Evolutionary conservation across 2,329 filamentous ascomycete species (phyloP).

Genomic region (Fusarium piperis): DNA sequence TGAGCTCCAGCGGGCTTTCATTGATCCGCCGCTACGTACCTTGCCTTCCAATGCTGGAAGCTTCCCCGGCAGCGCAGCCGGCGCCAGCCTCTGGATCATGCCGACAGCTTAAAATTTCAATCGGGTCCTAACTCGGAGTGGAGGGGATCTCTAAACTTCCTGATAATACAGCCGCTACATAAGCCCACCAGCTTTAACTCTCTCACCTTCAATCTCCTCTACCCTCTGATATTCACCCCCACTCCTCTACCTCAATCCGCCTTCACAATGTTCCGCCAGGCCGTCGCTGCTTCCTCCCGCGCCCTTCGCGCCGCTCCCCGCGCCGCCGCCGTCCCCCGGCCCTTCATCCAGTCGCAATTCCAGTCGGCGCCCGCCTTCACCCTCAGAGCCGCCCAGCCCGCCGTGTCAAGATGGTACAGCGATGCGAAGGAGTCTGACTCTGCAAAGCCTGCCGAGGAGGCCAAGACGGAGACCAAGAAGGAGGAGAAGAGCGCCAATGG

Average conservation of each 20-base stretch:
- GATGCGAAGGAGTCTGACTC: constrained; percentile 52
- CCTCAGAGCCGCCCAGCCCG: constrained; percentile 50
- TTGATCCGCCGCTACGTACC: constrained; percentile 43
- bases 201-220: constrained; percentile 7
- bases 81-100: constrained; percentile 39
- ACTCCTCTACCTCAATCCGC: constrained; percentile 1
- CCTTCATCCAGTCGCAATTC: constrained; percentile 51
- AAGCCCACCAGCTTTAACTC: constrained; percentile 20
- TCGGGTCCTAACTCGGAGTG: constrained; percentile 25
- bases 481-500: constrained; percentile 41
- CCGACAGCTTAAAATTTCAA: constrained; percentile 46
- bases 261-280: constrained; percentile 58
- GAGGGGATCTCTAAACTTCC: constrained; percentile 35
- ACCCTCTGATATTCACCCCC: constrained; percentile 5
- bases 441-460: constrained; percentile 43
- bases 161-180: constrained; percentile 37
- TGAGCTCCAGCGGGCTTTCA: constrained; percentile 36
- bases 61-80: constrained; percentile 39
- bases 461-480: constrained; percentile 44
- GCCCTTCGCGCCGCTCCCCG: constrained; percentile 55
- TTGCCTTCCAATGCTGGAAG: constrained; percentile 17
- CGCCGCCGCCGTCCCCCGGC: constrained; percentile 48
- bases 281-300: constrained; percentile 55
- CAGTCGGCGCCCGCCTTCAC: constrained; percentile 50
- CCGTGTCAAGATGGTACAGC: constrained; percentile 59